phyloP scores from a whole-genome alignment of 306 rosid species.

The Casuarina equisetifolia region DNA sequence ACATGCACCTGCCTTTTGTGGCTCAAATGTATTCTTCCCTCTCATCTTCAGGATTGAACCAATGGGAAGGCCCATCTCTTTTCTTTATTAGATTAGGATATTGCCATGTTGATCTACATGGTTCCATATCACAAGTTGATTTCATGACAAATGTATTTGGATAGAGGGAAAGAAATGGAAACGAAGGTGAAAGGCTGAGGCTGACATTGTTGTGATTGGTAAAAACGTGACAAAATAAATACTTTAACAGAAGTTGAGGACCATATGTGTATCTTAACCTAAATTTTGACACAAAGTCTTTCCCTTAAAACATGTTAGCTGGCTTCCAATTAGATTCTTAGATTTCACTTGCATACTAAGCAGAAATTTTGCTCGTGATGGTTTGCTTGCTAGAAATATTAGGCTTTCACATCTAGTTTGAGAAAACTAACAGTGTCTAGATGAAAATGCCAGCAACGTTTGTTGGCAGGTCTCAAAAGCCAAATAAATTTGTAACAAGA shows the following conservation, averaged over 20 bases:
- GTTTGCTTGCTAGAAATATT: neutral
- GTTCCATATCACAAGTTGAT: no score
- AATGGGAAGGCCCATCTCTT: neutral
- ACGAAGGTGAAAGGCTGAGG: no score
- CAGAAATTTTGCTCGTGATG: neutral
- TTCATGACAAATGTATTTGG: no score
- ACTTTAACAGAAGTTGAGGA: no score
- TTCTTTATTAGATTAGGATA: no score
- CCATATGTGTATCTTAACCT: no score
- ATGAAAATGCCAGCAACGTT: neutral
- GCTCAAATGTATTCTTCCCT: neutral
- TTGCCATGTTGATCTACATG: no score
- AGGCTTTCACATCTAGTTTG: neutral
- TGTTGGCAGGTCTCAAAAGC: neutral
- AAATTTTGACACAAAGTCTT: no score
- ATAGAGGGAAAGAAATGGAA: no score
- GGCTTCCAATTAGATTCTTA: neutral
- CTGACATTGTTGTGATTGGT: no score
- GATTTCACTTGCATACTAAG: neutral
- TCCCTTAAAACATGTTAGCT: neutral
- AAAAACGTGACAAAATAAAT: no score
- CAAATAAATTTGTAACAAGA: neutral
- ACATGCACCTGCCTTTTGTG: neutral
- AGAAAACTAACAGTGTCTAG: neutral
- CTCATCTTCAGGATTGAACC: neutral